Conservation (phyloP, 1,139 yeast genomes). For the Debaryomyces robertsiae region DNA sequence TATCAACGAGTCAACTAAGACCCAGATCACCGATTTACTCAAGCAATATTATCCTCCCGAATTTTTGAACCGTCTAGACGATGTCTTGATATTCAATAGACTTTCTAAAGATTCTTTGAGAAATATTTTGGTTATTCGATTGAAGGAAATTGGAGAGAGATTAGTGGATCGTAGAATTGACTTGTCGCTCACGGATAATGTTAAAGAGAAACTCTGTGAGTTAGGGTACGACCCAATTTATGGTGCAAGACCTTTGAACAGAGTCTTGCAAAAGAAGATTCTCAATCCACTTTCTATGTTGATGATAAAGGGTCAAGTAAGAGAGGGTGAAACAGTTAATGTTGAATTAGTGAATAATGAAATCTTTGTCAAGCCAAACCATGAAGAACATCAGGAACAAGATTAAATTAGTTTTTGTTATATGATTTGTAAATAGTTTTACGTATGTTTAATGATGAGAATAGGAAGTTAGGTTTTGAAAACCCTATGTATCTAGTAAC, state of each 20-base stretch:
- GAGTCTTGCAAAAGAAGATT: slow-evolving; percentile 78
- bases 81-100: slow-evolving; percentile 85
- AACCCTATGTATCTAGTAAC: background rate
- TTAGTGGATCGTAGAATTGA: slow-evolving; percentile 77
- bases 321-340: slow-evolving; percentile 65
- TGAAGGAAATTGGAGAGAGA: slow-evolving; percentile 77
- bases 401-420: background rate
- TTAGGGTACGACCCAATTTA: slow-evolving; percentile 88
- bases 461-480: background rate
- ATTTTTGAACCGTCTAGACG: slow-evolving; percentile 91
- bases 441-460: background rate
- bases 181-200: slow-evolving; percentile 58
- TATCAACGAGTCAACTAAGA: slow-evolving; percentile 51
- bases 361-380: slow-evolving; percentile 51
- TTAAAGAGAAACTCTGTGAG: slow-evolving; percentile 76
- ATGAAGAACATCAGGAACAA: slow-evolving; percentile 25
- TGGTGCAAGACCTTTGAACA: slow-evolving; percentile 95
- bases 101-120: slow-evolving; percentile 72
- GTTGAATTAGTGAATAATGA: slow-evolving; percentile 31
- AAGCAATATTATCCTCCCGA: slow-evolving; percentile 85
- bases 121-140: slow-evolving; percentile 80
- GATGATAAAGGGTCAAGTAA: slow-evolving; percentile 77
- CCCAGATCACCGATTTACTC: slow-evolving; percentile 65
- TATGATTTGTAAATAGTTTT: slow-evolving; percentile 5
- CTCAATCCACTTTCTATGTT: slow-evolving; percentile 85